A percentile compares a stretch with the other conserved stretches of the same genome.
Evolutionary conservation across 306 rosid species (phyloP).

Genomic region (Astragalus glycyphyllos): DNA sequence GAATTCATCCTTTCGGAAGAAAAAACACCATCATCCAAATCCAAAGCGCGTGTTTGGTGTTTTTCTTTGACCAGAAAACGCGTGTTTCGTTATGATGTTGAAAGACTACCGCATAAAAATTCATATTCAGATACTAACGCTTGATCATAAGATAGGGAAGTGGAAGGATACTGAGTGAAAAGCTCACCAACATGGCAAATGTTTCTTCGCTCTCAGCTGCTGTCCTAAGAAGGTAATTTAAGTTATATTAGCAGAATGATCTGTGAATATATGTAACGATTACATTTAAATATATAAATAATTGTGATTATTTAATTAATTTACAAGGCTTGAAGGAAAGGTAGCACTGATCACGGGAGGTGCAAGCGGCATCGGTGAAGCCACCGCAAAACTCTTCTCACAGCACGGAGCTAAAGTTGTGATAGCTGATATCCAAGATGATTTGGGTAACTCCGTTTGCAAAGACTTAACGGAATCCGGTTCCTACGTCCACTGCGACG

Average conservation of each 20-base stretch:
- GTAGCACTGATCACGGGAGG: conserved; percentile 56
- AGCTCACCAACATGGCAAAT: background rate
- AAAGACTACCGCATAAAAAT: too few relatives aligned
- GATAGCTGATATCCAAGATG: conserved; percentile 57
- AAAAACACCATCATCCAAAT: too few relatives aligned
- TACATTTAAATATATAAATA: background rate
- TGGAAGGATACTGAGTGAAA: background rate
- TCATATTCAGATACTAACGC: too few relatives aligned
- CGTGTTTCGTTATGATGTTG: too few relatives aligned
- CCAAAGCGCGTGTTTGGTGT: too few relatives aligned
- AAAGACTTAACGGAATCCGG: background rate
- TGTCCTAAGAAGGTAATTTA: background rate
- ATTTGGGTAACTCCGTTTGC: conserved; percentile 45
- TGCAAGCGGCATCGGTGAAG: conserved; percentile 60
- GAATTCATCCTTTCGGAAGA: too few relatives aligned
- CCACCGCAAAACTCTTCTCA: conserved; percentile 52
- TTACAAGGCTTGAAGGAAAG: conserved; percentile 61
- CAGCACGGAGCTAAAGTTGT: conserved; percentile 58
- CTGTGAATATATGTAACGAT: background rate
- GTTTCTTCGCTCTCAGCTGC: background rate
- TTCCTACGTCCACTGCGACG: conserved; percentile 57
- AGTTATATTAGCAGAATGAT: too few relatives aligned
- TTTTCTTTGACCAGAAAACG: too few relatives aligned
- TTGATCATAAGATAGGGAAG: too few relatives aligned
- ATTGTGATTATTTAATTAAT: background rate